Conservation (phyloP, 106 monocot species). For the Allium cepa region DNA sequence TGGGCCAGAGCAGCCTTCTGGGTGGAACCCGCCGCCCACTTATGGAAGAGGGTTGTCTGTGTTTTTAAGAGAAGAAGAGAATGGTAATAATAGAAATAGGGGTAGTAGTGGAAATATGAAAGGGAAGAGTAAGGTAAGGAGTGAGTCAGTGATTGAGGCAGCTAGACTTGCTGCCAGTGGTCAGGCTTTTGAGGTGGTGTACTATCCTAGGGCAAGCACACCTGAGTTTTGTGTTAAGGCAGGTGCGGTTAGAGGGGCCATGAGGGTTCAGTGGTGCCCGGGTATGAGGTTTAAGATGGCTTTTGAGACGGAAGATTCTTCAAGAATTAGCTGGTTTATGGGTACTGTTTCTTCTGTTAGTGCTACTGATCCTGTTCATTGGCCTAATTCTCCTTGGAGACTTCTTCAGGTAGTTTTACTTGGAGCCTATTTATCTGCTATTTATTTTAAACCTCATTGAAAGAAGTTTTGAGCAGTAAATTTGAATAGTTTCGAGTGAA, state of each 20-base stretch:
- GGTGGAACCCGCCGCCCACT: conserved; percentile 10
- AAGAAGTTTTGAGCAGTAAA: no score
- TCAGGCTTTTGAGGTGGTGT: conserved; percentile 47
- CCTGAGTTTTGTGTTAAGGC: conserved; percentile 63
- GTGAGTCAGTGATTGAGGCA: conserved; percentile 37
- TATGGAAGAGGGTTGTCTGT: conserved; percentile 14
- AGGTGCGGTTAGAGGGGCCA: conserved; percentile 29
- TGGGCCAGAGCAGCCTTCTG: conserved; percentile 10
- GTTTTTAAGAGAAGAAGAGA: conserved; percentile 38
- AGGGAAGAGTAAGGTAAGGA: conserved; percentile 26
- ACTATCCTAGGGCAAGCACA: conserved; percentile 55
- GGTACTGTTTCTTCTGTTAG: conserved; percentile 47
- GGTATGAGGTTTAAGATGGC: conserved; percentile 75
- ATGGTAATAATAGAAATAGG: conserved; percentile 4
- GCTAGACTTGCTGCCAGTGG: conserved; percentile 30
- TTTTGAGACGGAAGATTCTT: conserved; percentile 60
- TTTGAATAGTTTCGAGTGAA: no score
- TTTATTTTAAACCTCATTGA: no score
- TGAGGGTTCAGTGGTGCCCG: conserved; percentile 49
- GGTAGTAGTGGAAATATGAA: conserved; percentile 19
- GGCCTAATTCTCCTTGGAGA: conserved; percentile 61
- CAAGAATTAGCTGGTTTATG: conserved; percentile 71
- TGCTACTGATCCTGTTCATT: conserved; percentile 35
- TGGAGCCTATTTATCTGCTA: no score
- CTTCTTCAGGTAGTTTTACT: conserved; percentile 44